Base-by-base conservation (phyloP, 371 early-diverging fungal genomes). In the Mortierella sp. region DNA sequence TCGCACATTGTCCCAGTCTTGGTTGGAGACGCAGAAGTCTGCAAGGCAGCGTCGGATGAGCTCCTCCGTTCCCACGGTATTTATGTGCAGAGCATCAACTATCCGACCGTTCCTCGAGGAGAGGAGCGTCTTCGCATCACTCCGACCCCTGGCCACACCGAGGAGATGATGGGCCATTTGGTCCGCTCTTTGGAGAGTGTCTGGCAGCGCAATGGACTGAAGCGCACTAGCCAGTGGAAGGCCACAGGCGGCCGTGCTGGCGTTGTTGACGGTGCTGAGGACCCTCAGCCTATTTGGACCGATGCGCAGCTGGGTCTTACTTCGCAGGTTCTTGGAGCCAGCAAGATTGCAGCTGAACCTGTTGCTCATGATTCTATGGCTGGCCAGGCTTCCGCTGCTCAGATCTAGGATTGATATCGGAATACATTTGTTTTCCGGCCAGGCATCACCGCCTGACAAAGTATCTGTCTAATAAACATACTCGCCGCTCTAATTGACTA, bases 11-110 rank as follows among this genome's bases (percentile, higher is more conserved):
- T 98, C 34, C 99, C 99, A 28, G 95, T 99, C 19, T 86, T 98
- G 49, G 90, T 99, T 30, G 98, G 99, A 49, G 95, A 98, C 79
- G 98, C 99, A 56, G 95, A 95, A 69, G 86, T 87, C 46, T 93
- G 95, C 76, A 96, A 96, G 80, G 84, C 86, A 15, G 96, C 97
- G 26, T 94, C 94, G 28, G 97, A 99, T 82, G 91, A 92, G 81
- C 85, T 99, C 43, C 85, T 99, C 57, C 81, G 80, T 78, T 88
- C 93, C 60, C 92, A 95, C 81, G 86, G 89, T 50, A 97, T 99
- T 80, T 99, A 99, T 78, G 99, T 98, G 52, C 98, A 99, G 84
- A 85, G 88, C 80, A 99, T 99, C 88, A 99, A 99, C 84, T 98
- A 91, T 79, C 99, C 99, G 21, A 99, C 99, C 26, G 99, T 99